These are phyloP conservation scores for Alternaria gaisen DNA, from an alignment of 2,329 filamentous ascomycete species.

Conservation along the genomic window DNA sequence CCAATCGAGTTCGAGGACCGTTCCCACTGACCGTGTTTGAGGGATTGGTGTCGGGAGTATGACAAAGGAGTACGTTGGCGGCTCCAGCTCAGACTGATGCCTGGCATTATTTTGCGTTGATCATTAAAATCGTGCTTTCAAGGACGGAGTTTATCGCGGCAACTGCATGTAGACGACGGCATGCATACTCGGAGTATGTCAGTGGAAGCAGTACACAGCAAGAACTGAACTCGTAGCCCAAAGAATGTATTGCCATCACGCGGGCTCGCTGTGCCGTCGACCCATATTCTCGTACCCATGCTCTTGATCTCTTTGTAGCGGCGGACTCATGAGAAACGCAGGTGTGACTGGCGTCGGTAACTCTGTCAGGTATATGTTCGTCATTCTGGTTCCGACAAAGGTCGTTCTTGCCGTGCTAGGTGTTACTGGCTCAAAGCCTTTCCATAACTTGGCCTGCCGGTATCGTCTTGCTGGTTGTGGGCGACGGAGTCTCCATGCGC, in stretches of 20 bases:
- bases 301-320: neutral
- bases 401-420: constrained; percentile 17
- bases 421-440: constrained; percentile 28
- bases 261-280: neutral
- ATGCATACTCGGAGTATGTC: neutral
- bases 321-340: constrained; percentile 14
- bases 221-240: neutral
- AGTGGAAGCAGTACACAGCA: neutral
- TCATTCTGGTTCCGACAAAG: constrained; percentile 13
- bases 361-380: constrained; percentile 19
- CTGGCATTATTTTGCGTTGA: neutral
- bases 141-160: neutral
- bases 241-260: neutral
- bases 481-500: constrained; percentile 8
- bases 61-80: neutral
- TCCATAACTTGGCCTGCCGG: constrained; percentile 26
- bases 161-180: neutral
- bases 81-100: neutral
- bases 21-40: neutral
- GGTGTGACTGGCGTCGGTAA: constrained; percentile 23
- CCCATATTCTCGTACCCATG: neutral
- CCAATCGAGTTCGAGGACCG: neutral
- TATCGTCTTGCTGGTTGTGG: constrained; percentile 16
- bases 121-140: neutral
- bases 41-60: neutral